Conservation (phyloP, 108 stramenopile genomes). For the Cylindrotheca closterium region DNA sequence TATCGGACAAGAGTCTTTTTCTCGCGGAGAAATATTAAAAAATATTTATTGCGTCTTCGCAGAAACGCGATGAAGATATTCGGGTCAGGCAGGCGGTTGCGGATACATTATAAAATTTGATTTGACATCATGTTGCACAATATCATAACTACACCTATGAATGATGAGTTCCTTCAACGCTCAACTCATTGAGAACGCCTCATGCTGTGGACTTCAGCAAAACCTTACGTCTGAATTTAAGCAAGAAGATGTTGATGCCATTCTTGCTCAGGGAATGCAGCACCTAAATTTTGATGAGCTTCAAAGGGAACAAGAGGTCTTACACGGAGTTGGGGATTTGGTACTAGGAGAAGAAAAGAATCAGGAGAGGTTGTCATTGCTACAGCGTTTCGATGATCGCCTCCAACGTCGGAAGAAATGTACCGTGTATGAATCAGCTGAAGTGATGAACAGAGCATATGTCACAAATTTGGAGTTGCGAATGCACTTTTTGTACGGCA, state of each 20-base stretch:
- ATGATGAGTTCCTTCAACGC: neutral
- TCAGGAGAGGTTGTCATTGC: neutral
- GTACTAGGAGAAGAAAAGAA: slow-evolving; percentile 14
- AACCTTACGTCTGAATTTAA: neutral
- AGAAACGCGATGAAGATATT: neutral
- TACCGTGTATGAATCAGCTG: slow-evolving; percentile 10
- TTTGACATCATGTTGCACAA: too few species aligned
- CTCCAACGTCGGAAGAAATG: slow-evolving; percentile 1
- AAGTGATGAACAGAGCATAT: neutral
- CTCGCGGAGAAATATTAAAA: too few species aligned
- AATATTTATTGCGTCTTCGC: too few species aligned
- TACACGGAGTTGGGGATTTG: slow-evolving; percentile 18
- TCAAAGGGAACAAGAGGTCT: slow-evolving; percentile 22
- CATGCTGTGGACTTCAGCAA: neutral
- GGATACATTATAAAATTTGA: too few species aligned
- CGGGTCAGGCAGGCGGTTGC: too few species aligned
- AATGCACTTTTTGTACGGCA: slow-evolving; percentile 10
- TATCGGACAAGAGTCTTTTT: too few species aligned
- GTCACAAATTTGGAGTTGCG: slow-evolving; percentile 7
- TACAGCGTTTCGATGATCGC: neutral
- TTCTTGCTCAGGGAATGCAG: slow-evolving; percentile 18
- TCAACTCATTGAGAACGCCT: neutral
- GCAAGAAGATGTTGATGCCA: neutral
- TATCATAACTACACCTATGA: neutral
- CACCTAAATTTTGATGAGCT: slow-evolving; percentile 15